Base-by-base conservation (phyloP, 23 red algal genomes). In the Gracilaria vermiculophylla region DNA sequence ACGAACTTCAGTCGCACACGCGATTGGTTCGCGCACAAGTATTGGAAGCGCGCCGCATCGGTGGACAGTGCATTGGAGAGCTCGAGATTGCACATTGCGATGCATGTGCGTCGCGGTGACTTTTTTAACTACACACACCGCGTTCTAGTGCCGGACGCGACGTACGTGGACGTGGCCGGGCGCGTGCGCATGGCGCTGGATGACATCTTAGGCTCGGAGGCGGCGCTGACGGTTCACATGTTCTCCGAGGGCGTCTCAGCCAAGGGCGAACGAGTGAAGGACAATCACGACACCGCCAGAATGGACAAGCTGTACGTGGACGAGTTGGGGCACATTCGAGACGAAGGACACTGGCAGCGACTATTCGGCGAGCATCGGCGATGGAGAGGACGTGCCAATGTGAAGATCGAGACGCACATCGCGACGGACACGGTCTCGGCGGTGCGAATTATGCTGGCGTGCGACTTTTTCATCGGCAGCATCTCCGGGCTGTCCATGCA, bases 51-150 rank as follows among this genome's bases (percentile, higher is more conserved):
- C 41, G 65, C 28, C 20, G 64, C 25, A 15, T 34, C 40, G 62
- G 20, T 21, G 14, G 61, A 6, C 29, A 53, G 5, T n/a, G 81
- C 5, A 7, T 24, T 56, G 53, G 62, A 86, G 4, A 24, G 16
- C 8, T 21, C 8, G 33, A 17, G 83, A 2, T 28, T 88, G 6
- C 83, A 88, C 41, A 45, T 88, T 23, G 83, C 57, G 16, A 27
- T 77, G 66, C 83, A 88, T 39, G 69, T 88, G n/a, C 62, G 83
- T 1, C 62, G 83, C 43, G 83, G 83, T 5, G 83, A 88, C 31
- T 88, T 88, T 16, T 77, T 88, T n/a, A 62, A 77, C 28, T 61
- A 61, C 31, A 77, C 32, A 24, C n/a, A 74, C 8, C 83, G 83
- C 47, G 57, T 77, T 6, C 33, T 88, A 37, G 20, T 88, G 3